phyloP scores from a whole-genome alignment of 805 yeast species.

The Peterozyma xylosa region DNA sequence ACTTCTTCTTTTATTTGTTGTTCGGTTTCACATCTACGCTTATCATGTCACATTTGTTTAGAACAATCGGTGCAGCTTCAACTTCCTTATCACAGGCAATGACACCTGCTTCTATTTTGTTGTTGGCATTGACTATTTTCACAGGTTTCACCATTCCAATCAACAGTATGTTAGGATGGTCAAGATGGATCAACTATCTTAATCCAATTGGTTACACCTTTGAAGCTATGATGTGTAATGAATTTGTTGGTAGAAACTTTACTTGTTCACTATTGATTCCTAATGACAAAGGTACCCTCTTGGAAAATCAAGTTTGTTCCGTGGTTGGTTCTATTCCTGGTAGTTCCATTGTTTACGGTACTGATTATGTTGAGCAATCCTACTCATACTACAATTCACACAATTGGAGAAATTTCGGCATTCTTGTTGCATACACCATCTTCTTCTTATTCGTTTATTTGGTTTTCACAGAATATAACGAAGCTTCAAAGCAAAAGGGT shows the following conservation, averaged over 20 bases:
- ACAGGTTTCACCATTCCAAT: slow-evolving; percentile 43
- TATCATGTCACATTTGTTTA: slow-evolving; percentile 48
- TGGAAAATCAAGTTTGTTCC: slow-evolving; percentile 33
- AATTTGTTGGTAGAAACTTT: slow-evolving; percentile 32
- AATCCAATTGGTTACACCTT: slow-evolving; percentile 37
- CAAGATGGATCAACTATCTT: slow-evolving; percentile 39
- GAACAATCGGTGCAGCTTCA: slow-evolving; percentile 29
- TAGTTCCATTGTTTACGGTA: slow-evolving; percentile 39
- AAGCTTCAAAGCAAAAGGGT: slow-evolving; percentile 64
- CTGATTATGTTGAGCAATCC: slow-evolving; percentile 33
- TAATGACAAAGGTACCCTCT: slow-evolving; percentile 23
- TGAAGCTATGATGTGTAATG: slow-evolving; percentile 38
- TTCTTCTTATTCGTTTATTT: slow-evolving; percentile 51
- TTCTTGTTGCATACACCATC: slow-evolving; percentile 44
- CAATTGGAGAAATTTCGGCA: slow-evolving; percentile 80
- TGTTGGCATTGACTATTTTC: slow-evolving; percentile 31
- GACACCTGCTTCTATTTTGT: slow-evolving; percentile 33
- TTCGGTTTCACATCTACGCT: slow-evolving; percentile 34
- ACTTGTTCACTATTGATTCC: slow-evolving; percentile 34
- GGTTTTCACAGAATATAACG: slow-evolving; percentile 45
- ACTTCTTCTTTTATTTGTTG: slow-evolving; percentile 45
- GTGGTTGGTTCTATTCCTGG: slow-evolving; percentile 55
- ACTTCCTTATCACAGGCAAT: slow-evolving; percentile 30
- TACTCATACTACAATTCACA: slow-evolving; percentile 47
- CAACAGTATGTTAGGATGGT: slow-evolving; percentile 39